Percentiles rank a stretch among this genome's conserved stretches.
phyloP scores from a whole-genome alignment of 768 basidiomycete species.

The Gymnopilus junonius region DNA sequence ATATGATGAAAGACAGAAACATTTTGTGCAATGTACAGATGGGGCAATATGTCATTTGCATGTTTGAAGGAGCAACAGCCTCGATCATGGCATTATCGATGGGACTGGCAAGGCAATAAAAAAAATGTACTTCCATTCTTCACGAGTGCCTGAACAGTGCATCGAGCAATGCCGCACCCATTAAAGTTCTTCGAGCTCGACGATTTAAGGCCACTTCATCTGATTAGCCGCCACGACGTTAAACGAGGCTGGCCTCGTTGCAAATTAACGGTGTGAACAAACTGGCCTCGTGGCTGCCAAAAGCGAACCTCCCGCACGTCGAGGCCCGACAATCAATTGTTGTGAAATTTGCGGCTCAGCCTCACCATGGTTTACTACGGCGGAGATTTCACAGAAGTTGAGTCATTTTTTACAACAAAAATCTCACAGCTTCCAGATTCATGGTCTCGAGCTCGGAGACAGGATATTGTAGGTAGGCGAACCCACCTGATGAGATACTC shows the following conservation, averaged over 20 bases:
- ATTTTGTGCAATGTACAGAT: not conserved
- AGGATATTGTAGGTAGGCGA: not conserved
- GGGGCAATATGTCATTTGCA: not conserved
- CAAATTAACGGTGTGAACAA: not conserved
- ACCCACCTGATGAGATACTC: not conserved
- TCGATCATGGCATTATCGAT: not conserved
- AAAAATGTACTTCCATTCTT: not conserved
- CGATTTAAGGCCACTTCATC: not conserved
- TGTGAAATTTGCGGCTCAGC: not conserved
- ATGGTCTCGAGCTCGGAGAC: not conserved
- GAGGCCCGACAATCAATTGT: not conserved
- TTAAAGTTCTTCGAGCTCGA: not conserved
- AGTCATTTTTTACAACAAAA: not conserved
- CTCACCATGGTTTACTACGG: not conserved
- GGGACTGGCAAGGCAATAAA: not conserved
- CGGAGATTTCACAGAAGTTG: not conserved
- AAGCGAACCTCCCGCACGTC: not conserved
- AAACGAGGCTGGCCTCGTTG: not conserved
- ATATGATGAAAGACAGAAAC: not conserved
- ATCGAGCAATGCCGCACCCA: not conserved
- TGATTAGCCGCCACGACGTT: not conserved
- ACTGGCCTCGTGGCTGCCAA: not conserved
- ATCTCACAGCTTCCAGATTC: not conserved
- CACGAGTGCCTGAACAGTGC: not conserved
- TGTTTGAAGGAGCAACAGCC: not conserved